phyloP scores from a whole-genome alignment of 257 asterid species.

The Linaria vulgaris region DNA sequence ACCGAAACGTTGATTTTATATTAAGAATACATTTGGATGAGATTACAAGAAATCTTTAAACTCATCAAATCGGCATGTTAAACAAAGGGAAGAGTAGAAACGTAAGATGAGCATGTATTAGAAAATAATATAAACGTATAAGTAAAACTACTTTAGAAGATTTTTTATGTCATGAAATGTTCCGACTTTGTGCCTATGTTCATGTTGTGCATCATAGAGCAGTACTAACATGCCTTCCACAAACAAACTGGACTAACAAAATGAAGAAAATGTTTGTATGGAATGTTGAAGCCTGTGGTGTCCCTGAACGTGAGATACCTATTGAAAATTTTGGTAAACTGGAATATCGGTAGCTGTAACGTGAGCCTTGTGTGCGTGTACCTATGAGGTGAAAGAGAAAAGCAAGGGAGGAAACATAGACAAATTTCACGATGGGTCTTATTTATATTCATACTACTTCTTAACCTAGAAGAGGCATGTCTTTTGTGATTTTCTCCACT shows the following conservation, averaged over 20 bases:
- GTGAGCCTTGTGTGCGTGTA: not conserved
- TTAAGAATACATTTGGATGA: too few relatives aligned
- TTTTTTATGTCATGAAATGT: too few relatives aligned
- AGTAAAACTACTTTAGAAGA: not conserved
- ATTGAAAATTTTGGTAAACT: not conserved
- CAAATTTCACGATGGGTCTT: not conserved
- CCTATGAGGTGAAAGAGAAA: constrained; percentile 9
- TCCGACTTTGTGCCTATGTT: too few relatives aligned
- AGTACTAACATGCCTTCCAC: constrained; percentile 8
- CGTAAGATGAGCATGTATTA: too few relatives aligned
- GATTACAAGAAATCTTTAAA: too few relatives aligned
- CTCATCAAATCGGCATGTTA: not conserved
- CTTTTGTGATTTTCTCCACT: not conserved
- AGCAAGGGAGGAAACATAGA: constrained; percentile 2
- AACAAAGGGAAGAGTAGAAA: too few relatives aligned
- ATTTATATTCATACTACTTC: not conserved
- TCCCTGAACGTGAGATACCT: not conserved
- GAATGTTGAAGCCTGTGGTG: not conserved
- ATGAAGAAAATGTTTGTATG: constrained; percentile 12
- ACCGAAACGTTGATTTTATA: too few relatives aligned
- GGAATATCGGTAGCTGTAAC: not conserved
- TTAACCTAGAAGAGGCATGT: not conserved
- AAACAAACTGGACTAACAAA: not conserved
- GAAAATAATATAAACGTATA: too few relatives aligned
- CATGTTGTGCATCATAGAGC: not conserved